Evolutionary conservation across 805 yeast species (phyloP).

Genomic region (Komagataella pseudopastoris): DNA sequence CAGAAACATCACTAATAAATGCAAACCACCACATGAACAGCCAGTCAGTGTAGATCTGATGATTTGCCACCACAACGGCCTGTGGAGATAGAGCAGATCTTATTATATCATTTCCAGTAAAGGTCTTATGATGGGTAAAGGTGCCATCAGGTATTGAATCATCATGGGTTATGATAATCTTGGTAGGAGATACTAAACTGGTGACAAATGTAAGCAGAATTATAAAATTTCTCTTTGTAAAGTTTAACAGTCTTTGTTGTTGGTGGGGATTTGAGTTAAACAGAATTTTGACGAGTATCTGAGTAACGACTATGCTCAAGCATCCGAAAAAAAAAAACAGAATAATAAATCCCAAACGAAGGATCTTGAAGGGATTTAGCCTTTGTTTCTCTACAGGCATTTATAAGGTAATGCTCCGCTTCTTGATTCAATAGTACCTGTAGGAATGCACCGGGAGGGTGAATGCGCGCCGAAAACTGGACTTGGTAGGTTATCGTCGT

Average conservation of each 20-base stretch:
- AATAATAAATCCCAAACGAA: conserved; percentile 12
- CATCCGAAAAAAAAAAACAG: conserved; percentile 21
- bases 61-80: conserved; percentile 64
- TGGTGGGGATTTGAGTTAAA: conserved; percentile 18
- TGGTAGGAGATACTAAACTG: conserved; percentile 36
- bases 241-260: conserved; percentile 28
- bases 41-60: conserved; percentile 94
- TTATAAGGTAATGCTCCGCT: background rate
- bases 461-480: background rate
- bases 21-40: conserved; percentile 77
- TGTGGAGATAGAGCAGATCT: conserved; percentile 10
- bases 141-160: conserved; percentile 20
- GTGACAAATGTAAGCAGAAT: conserved; percentile 37
- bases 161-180: conserved; percentile 36
- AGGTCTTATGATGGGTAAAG: conserved; percentile 13
- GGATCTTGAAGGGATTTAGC: conserved; percentile 10
- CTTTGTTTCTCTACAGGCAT: conserved; percentile 1
- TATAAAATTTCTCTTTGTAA: conserved; percentile 48
- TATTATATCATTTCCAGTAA: conserved; percentile 8
- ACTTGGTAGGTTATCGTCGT: background rate
- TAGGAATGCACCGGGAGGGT: background rate
- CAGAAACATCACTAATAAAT: conserved; percentile 53
- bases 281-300: conserved; percentile 22
- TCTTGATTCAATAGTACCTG: background rate
- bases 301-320: conserved; percentile 32